Conservation (phyloP, 306 rosid species). For the Lathyrus oleraceus region DNA sequence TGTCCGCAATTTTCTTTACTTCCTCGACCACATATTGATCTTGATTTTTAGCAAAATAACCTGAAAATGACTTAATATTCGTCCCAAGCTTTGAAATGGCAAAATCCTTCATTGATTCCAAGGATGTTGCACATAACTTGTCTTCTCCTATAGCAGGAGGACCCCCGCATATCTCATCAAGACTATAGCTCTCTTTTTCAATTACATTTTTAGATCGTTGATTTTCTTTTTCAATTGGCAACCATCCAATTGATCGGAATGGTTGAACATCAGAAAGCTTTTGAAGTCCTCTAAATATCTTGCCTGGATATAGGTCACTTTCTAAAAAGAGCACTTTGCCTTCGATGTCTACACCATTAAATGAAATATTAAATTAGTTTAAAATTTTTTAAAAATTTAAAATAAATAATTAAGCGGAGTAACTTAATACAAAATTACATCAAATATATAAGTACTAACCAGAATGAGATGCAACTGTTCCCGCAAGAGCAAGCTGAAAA, state of each 20-base stretch:
- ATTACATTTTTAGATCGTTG: not conserved
- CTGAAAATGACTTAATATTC: not conserved
- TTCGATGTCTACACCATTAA: not conserved
- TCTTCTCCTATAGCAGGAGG: not conserved
- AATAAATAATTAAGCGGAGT: no score
- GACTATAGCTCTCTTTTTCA: not conserved
- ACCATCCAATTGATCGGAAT: not conserved
- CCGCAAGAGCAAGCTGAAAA: not conserved
- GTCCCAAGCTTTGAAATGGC: not conserved
- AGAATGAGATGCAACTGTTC: not conserved
- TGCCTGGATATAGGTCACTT: not conserved
- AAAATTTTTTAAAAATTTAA: no score
- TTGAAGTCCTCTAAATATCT: not conserved
- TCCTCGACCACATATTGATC: not conserved
- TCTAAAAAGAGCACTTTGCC: conserved; percentile 5
- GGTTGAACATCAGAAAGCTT: not conserved
- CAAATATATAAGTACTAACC: not conserved
- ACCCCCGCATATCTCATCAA: not conserved
- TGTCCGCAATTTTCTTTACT: not conserved
- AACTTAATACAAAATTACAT: not conserved
- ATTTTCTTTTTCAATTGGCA: not conserved
- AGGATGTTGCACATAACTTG: not conserved
- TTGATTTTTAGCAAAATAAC: not conserved
- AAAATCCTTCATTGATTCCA: not conserved
- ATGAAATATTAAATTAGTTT: no score